These are phyloP conservation scores for Polychytrium aggregatum DNA, from an alignment of 192 early-diverging fungal genomes.

Conservation along the genomic window DNA sequence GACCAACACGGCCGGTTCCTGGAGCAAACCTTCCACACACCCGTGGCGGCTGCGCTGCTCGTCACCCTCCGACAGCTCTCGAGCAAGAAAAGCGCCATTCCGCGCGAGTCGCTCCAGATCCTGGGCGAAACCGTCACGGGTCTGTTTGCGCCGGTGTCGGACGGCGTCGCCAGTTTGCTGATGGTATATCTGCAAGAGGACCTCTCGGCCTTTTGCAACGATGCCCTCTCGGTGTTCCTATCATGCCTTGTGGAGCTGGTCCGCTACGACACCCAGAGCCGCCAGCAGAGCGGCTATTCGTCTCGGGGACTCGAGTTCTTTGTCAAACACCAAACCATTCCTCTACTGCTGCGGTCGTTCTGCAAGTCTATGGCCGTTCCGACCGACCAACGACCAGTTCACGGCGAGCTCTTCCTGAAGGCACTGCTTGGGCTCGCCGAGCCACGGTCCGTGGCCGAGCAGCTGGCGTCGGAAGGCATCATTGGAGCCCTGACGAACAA, in stretches of 20 bases:
- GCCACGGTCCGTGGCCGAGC: slow-evolving; percentile 13
- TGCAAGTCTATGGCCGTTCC: slow-evolving; percentile 6
- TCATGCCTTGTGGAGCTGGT: slow-evolving; percentile 10
- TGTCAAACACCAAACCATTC: slow-evolving; percentile 9
- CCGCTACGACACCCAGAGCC: neutral
- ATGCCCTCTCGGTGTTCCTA: neutral
- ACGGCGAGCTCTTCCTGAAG: slow-evolving; percentile 4
- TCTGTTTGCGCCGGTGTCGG: neutral
- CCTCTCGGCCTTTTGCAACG: neutral
- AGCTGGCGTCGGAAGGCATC: slow-evolving; percentile 5
- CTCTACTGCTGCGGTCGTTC: slow-evolving; percentile 8
- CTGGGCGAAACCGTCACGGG: too few species aligned
- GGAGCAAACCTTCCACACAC: too few species aligned
- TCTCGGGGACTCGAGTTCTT: neutral
- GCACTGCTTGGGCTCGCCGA: slow-evolving; percentile 20
- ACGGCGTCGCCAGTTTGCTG: slow-evolving; percentile 1
- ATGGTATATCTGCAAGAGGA: neutral
- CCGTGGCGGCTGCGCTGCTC: too few species aligned
- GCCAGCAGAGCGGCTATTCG: neutral
- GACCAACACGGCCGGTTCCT: too few species aligned
- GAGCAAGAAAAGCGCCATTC: too few species aligned
- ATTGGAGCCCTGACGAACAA: slow-evolving; percentile 18
- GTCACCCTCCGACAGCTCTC: too few species aligned
- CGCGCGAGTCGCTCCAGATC: too few species aligned
- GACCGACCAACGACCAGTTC: neutral